phyloP scores from a whole-genome alignment of 1,284 basidiomycete genomes.

The Cryptococcus sp. region DNA sequence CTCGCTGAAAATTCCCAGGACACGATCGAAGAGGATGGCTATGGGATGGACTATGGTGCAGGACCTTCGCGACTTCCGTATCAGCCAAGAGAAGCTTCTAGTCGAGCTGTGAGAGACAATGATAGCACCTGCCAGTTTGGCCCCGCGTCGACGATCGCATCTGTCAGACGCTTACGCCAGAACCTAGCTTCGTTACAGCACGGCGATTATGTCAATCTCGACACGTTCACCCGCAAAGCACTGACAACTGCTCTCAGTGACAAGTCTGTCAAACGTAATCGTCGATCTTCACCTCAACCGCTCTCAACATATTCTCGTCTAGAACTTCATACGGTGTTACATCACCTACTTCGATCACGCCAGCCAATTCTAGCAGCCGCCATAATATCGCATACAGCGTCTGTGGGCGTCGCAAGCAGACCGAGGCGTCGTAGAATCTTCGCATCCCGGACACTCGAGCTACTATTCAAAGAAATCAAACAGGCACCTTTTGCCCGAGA shows the following conservation, averaged over 20 bases:
- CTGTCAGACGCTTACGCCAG: neutral
- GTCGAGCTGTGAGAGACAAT: neutral
- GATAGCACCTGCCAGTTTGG: neutral
- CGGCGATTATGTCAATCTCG: neutral
- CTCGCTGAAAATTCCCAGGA: constrained; percentile 3
- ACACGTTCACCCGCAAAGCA: neutral
- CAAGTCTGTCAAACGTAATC: neutral
- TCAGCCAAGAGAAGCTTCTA: constrained; percentile 1
- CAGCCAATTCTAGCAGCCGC: constrained; percentile 13
- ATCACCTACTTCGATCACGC: constrained; percentile 25
- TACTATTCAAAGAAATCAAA: constrained; percentile 1
- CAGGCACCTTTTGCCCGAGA: neutral
- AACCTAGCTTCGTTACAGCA: neutral
- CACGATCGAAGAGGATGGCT: constrained; percentile 12
- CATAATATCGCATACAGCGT: constrained; percentile 5
- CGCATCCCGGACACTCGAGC: constrained; percentile 1
- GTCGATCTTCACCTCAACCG: neutral
- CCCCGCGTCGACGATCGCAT: neutral
- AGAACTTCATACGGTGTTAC: constrained; percentile 23
- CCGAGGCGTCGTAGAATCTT: constrained; percentile 9
- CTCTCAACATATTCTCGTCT: constrained; percentile 15
- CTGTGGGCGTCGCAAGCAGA: neutral
- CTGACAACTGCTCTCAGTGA: neutral
- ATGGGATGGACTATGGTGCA: constrained; percentile 33
- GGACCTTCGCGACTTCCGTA: constrained; percentile 38